Conservation (phyloP, 202 grass and related monocot genomes). For the Bolboschoenoplectus hybrid region DNA sequence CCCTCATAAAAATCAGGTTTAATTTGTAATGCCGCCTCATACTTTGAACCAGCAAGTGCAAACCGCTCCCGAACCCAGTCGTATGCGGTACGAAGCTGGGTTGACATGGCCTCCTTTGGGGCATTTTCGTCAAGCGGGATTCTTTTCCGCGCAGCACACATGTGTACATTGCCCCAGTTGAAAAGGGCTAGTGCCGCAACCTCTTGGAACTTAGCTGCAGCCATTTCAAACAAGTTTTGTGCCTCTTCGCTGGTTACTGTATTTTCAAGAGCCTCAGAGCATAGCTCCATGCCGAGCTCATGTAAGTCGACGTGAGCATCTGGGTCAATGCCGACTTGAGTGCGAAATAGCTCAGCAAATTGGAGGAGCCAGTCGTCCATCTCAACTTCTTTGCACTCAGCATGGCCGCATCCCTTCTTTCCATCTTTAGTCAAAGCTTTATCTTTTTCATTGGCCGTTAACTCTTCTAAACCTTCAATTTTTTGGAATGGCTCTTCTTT, state of each 20-base stretch:
- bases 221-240: constrained; percentile 84
- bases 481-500: constrained; percentile 39
- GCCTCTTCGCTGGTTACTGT: constrained; percentile 81
- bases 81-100: constrained; percentile 76
- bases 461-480: constrained; percentile 36
- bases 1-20: constrained; percentile 98
- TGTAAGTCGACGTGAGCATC: constrained; percentile 93
- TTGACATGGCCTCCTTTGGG: constrained; percentile 64
- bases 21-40: constrained; percentile 79
- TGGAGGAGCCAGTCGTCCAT: constrained; percentile 97
- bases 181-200: constrained; percentile 87
- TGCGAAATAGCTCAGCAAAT: constrained; percentile 87
- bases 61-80: constrained; percentile 86
- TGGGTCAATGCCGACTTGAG: constrained; percentile 94
- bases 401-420: constrained; percentile 77
- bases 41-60: constrained; percentile 72
- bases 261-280: constrained; percentile 89
- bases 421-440: constrained; percentile 41
- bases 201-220: constrained; percentile 91
- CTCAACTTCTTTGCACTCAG: constrained; percentile 95
- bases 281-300: constrained; percentile 95
- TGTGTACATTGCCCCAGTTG: constrained; percentile 98
- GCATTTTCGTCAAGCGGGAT: constrained; percentile 91
- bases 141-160: constrained; percentile 94
- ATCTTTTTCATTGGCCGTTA: constrained; percentile 36